Base-by-base conservation (phyloP, 1,284 basidiomycete genomes). In the Ustilago xerochloae region DNA sequence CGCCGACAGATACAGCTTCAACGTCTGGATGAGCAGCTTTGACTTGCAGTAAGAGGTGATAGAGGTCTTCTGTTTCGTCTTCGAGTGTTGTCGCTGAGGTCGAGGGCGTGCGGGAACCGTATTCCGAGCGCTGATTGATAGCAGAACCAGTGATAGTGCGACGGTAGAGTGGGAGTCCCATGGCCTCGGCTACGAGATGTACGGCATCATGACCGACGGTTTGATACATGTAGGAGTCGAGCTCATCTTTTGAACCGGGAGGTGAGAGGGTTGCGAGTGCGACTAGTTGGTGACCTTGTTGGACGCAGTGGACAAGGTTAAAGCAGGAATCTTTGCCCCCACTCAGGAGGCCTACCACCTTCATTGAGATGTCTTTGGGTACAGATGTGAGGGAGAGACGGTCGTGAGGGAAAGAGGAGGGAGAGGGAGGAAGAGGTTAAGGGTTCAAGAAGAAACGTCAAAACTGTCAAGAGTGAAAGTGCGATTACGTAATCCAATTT, bases 251-350 rank as follows among this genome's bases (percentile, higher is more conserved):
- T 77, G 93, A 94, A 46, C 88, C 86, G 62, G 88, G 89, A 15
- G 96, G 96, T 13, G 91, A 89, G 24, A 99, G 87, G 41, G 94
- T 94, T 3, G 94, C 97, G 18, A 95, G 90, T 2, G 94, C 94
- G 2, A 96, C 87, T 32, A 98, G 89, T 69, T 93, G 87, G 84
- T 99, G 97, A 0, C 93, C 92, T 81, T 97, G 93, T 63, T 89
- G 88, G 38, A 89, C 87, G 81, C 93, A 95, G 85, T 99, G 95
- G 26, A 94, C 86, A 26, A 99, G 89, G 81, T 97, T 98, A 88
- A 91, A 99, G 87, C 94, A 97, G 83, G 92, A 94, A 86, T 99
- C 97, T 85, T 99, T 99, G 45, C 97, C 97, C 32, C 97, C 97
- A 58, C 94, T 97, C 50, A 99, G 90, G 61, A 99, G 87, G 2